Evolutionary conservation across 2,329 filamentous ascomycete genomes (phyloP), one percentile per base, ranked within the genome.

Genomic region (Diplodia mutila): DNA sequence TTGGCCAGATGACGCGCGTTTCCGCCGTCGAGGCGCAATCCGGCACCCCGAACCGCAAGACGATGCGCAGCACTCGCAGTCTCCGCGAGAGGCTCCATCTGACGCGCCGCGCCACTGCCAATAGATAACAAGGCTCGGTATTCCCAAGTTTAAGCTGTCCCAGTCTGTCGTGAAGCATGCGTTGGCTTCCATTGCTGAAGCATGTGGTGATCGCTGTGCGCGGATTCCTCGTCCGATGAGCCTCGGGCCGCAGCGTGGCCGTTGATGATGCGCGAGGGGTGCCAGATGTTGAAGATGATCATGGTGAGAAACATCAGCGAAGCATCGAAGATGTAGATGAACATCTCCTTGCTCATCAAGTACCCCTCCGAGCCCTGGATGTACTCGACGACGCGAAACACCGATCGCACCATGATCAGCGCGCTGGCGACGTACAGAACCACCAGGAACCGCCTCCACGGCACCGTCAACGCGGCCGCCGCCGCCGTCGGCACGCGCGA

Each of bases 331-430:
- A 81, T 74, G 70, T 85, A 85, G 6, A 84, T 68, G 23, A 76
- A 83, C 67, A 78, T 76, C 74, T 86, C 84, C 52, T 80, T 78
- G n/a, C 73, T 70, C 54, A 84, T 73, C 11, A 86, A 71, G 54
- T 77, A 80, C 1, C 84, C 84, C 21, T 76, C 70, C 32, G 79
- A 76, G 1, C 84, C 84, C 70, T 80, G 73, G 0, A 75, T 69
- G 67, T 83, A 87, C 75, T 86, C 85, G 9, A 81, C 73, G 14
- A 86, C 76, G 32, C 85, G 78, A 63, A 85, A 85, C 1, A 85
- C 68, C 3, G 76, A 81, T 37, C 85, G 79, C 5, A 85, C 67
- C 68, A 86, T 73, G 71, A 87, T 86, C n/a, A 86, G 73, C 0
- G 73, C 69, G 68, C 78, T 81, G 29, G 78, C 76, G 1, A 71